These are phyloP conservation scores for Mycena amicta DNA, from an alignment of 768 basidiomycete species.

Conservation along the genomic window DNA sequence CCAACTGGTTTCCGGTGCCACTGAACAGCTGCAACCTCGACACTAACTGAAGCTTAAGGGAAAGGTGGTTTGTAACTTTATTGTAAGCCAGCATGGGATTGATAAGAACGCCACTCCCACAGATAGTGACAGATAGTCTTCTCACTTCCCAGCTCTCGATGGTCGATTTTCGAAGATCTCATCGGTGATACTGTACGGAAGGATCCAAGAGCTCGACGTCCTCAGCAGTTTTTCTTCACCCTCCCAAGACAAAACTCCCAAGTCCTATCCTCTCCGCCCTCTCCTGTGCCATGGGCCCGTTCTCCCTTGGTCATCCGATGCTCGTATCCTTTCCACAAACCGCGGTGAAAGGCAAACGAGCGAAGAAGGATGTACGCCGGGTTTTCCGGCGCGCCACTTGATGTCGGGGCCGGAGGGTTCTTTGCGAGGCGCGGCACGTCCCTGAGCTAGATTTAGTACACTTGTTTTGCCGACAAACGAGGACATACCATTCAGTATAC, in stretches of 20 bases:
- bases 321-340: constrained; percentile 80
- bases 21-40: too few relatives aligned
- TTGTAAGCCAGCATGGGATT: too few relatives aligned
- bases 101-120: too few relatives aligned
- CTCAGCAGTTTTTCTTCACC: neutral
- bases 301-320: constrained; percentile 96
- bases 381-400: constrained; percentile 51
- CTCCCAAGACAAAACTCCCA: constrained; percentile 81
- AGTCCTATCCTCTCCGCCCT: constrained; percentile 78
- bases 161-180: neutral
- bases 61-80: too few relatives aligned
- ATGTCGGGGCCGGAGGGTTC: constrained; percentile 60
- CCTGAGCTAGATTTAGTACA: too few relatives aligned
- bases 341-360: constrained; percentile 78
- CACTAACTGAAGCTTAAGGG: too few relatives aligned
- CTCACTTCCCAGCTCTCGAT: neutral
- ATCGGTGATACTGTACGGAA: neutral
- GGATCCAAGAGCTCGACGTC: neutral
- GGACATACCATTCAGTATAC: constrained; percentile 82
- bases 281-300: constrained; percentile 68
- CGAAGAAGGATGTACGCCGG: constrained; percentile 71
- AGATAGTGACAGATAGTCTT: neutral
- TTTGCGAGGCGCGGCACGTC: constrained; percentile 77
- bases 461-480: too few relatives aligned
- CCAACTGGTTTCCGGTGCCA: too few relatives aligned